phyloP scores from a whole-genome alignment of 306 rosid species.

The Castanopsis chinensis region DNA sequence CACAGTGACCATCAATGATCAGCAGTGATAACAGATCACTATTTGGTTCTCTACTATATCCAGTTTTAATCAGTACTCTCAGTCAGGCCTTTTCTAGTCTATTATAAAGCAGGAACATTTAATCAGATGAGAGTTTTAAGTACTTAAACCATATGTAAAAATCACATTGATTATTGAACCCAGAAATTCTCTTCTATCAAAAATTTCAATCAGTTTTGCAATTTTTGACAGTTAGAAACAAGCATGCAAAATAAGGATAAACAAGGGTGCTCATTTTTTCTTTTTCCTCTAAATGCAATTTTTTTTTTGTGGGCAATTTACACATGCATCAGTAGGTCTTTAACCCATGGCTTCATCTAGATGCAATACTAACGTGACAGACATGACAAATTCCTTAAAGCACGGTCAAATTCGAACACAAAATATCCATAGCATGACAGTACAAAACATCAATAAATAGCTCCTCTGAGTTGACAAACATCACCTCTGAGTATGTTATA shows the following conservation, averaged over 20 bases:
- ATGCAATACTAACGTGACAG: background rate
- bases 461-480: background rate
- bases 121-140: background rate
- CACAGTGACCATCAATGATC: background rate
- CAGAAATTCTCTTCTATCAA: background rate
- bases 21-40: background rate
- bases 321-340: background rate
- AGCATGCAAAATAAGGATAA: background rate
- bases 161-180: background rate
- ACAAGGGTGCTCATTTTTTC: background rate
- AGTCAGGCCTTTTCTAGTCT: background rate
- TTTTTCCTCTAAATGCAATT: background rate
- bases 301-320: background rate
- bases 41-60: background rate
- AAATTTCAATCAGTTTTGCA: background rate
- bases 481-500: conserved; percentile 59
- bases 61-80: background rate
- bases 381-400: background rate
- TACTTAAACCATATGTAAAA: background rate
- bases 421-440: background rate
- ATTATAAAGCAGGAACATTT: background rate
- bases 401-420: background rate
- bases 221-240: background rate
- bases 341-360: background rate
- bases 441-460: conserved; percentile 4